phyloP scores from a whole-genome alignment of 2,329 filamentous ascomycete genomes.

The Sclerotinia glacialis region DNA sequence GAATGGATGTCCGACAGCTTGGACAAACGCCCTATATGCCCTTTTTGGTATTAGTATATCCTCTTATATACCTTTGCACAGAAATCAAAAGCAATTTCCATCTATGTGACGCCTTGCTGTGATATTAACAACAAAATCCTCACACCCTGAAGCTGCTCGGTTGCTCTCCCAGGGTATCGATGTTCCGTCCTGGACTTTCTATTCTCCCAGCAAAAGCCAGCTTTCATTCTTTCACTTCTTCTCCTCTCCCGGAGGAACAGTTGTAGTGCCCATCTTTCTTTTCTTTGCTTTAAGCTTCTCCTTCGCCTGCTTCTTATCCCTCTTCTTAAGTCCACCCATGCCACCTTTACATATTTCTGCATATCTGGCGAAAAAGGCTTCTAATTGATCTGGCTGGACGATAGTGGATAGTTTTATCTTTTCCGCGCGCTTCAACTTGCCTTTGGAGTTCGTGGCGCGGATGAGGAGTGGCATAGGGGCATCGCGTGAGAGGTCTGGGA shows the following conservation, averaged over 20 bases:
- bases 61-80: constrained; percentile 10
- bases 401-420: constrained; percentile 80
- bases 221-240: constrained; percentile 32
- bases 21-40: not conserved
- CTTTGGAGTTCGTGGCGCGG: constrained; percentile 43
- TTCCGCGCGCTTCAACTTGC: not conserved
- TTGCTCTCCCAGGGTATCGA: not conserved
- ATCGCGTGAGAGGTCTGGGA: constrained; percentile 59
- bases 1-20: not conserved
- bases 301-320: constrained; percentile 84
- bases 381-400: constrained; percentile 71
- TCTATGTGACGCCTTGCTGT: constrained; percentile 1
- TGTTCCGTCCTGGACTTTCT: not conserved
- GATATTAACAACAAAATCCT: not conserved
- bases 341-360: constrained; percentile 87
- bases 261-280: constrained; percentile 45
- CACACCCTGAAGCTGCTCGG: not conserved
- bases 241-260: constrained; percentile 15
- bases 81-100: not conserved
- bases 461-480: constrained; percentile 71
- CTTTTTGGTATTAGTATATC: not conserved
- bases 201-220: not conserved
- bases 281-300: constrained; percentile 69
- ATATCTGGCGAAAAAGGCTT: constrained; percentile 79
- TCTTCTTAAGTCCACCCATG: constrained; percentile 87